Evolutionary conservation across 805 yeast genomes (phyloP).

Genomic region (Brettanomyces anomalus): DNA sequence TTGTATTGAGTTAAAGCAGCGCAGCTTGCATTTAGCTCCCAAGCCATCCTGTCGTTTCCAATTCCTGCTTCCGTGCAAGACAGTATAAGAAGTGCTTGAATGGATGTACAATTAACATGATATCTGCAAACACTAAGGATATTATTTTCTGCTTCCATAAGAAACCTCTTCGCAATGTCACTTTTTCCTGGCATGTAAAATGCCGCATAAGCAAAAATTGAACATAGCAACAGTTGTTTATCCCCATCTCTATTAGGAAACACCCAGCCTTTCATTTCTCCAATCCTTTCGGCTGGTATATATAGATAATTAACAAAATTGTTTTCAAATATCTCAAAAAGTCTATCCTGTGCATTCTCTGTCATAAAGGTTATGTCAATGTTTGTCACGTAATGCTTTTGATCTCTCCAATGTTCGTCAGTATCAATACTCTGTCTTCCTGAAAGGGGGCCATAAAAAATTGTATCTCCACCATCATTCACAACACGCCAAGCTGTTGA

Average conservation of each 20-base stretch:
- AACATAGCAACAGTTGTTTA: slow-evolving; percentile 19
- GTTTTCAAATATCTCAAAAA: slow-evolving; percentile 14
- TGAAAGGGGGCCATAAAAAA: slow-evolving; percentile 28
- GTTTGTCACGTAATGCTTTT: neutral
- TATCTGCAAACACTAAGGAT: slow-evolving; percentile 17
- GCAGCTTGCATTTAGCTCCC: slow-evolving; percentile 26
- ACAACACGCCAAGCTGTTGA: slow-evolving; percentile 27
- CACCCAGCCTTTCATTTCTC: slow-evolving; percentile 18
- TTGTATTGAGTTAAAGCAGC: slow-evolving; percentile 22
- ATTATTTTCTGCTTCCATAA: slow-evolving; percentile 7
- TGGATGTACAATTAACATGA: slow-evolving; percentile 14
- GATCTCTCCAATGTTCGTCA: no score
- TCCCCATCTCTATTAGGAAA: slow-evolving; percentile 20
- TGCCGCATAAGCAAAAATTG: slow-evolving; percentile 23
- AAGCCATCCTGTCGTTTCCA: slow-evolving; percentile 23
- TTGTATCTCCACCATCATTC: slow-evolving; percentile 20
- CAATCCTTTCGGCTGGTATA: slow-evolving; percentile 13
- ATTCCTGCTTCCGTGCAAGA: slow-evolving; percentile 26
- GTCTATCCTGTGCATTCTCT: neutral
- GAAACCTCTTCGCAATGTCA: slow-evolving; percentile 7
- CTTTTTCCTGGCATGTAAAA: slow-evolving; percentile 10
- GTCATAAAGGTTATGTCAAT: neutral
- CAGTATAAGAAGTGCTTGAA: slow-evolving; percentile 22
- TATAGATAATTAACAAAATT: slow-evolving; percentile 22
- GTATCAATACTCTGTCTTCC: slow-evolving; percentile 22